phyloP scores from a whole-genome alignment of 768 basidiomycete genomes.

The Cantharellus cinnabarinus region DNA sequence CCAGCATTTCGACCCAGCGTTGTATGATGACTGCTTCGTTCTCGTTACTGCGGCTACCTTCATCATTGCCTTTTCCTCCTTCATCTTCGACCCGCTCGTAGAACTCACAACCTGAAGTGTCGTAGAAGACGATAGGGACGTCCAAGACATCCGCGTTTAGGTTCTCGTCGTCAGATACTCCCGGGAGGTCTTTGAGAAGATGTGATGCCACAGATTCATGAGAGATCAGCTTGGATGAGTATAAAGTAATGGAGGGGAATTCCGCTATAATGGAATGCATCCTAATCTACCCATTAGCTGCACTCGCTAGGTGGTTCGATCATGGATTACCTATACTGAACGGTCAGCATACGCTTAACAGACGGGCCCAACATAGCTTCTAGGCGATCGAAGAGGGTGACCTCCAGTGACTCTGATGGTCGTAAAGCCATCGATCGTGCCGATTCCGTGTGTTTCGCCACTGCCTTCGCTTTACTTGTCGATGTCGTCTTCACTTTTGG shows the following conservation, averaged over 20 bases:
- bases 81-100: conserved; percentile 53
- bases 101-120: conserved; percentile 86
- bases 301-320: not conserved
- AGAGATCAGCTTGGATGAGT: conserved; percentile 46
- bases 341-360: conserved; percentile 70
- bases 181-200: conserved; percentile 50
- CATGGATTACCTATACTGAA: conserved; percentile 40
- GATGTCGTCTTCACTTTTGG: not conserved
- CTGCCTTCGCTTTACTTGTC: not conserved
- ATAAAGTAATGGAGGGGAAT: conserved; percentile 73
- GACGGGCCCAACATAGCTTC: conserved; percentile 64
- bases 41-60: conserved; percentile 83
- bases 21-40: conserved; percentile 81
- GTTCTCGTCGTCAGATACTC: conserved; percentile 38
- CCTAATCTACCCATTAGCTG: conserved; percentile 19
- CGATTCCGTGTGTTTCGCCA: not conserved
- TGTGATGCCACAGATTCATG: conserved; percentile 51
- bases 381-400: conserved; percentile 80
- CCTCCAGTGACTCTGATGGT: conserved; percentile 58
- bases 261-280: conserved; percentile 76
- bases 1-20: conserved; percentile 64
- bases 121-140: conserved; percentile 77
- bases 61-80: conserved; percentile 20
- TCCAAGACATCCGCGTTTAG: conserved; percentile 42
- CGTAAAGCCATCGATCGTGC: conserved; percentile 15